Evolutionary conservation across 2,329 filamentous ascomycete species (phyloP).

Genomic region (Diaporthe vexans): DNA sequence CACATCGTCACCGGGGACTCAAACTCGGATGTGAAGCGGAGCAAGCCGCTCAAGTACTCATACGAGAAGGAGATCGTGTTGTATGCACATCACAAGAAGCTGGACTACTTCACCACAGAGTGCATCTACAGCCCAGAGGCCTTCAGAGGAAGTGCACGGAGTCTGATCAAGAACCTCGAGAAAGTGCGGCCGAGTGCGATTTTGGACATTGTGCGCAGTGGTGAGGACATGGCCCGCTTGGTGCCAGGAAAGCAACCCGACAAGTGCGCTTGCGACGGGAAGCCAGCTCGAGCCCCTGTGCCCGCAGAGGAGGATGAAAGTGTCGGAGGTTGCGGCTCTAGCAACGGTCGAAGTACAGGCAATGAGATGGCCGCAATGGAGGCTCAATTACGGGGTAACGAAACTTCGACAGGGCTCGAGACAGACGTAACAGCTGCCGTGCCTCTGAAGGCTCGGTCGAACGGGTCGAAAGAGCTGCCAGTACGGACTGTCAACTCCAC

Average conservation of each 20-base stretch:
- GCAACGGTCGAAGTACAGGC: constrained; percentile 75
- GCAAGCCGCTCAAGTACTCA: constrained; percentile 97
- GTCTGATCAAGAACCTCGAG: constrained; percentile 95
- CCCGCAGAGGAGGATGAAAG: constrained; percentile 70
- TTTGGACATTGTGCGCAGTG: constrained; percentile 92
- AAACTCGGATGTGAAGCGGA: constrained; percentile 90
- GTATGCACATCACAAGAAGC: constrained; percentile 95
- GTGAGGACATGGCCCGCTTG: constrained; percentile 95
- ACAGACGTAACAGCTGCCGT: constrained; percentile 71
- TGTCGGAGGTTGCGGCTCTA: constrained; percentile 81
- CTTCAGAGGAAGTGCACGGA: constrained; percentile 91
- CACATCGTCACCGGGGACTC: constrained; percentile 86
- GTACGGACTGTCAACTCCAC: constrained; percentile 42
- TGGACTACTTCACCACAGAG: constrained; percentile 98
- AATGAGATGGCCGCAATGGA: constrained; percentile 90
- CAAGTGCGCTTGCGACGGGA: constrained; percentile 62
- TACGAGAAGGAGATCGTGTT: constrained; percentile 99
- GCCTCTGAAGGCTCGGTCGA: constrained; percentile 51
- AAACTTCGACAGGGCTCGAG: constrained; percentile 67
- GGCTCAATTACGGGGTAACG: constrained; percentile 75
- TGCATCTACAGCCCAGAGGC: constrained; percentile 99
- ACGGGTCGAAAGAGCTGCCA: constrained; percentile 45
- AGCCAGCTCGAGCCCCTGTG: constrained; percentile 51
- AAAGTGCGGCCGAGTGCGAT: constrained; percentile 94
- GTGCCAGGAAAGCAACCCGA: constrained; percentile 73